Percentiles rank a stretch among this genome's conserved stretches.
Conservation (phyloP, 305 asterid genomes). For the Ruellia speciosa region DNA sequence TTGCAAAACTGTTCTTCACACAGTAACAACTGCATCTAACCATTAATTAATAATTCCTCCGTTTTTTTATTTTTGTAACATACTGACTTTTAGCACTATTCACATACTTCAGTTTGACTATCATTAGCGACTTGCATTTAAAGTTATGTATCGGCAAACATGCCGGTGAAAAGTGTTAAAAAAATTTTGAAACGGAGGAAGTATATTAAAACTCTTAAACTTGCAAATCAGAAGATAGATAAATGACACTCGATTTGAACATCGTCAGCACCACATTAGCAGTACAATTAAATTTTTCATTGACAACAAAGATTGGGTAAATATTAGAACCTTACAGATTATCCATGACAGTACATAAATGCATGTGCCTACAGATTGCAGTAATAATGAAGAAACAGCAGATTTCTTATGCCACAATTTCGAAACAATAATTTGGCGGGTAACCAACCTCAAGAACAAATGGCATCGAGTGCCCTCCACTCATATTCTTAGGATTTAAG, state of each 20-base stretch:
- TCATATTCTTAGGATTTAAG: conserved; percentile 60
- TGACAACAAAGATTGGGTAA: neutral
- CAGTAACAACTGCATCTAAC: neutral
- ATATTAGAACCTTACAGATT: neutral
- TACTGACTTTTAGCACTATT: too few relatives aligned
- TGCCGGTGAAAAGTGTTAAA: too few relatives aligned
- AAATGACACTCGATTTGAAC: too few relatives aligned
- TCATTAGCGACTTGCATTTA: too few relatives aligned
- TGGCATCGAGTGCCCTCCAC: conserved; percentile 88
- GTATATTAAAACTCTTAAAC: too few relatives aligned
- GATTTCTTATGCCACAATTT: neutral
- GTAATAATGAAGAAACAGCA: neutral
- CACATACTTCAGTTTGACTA: too few relatives aligned
- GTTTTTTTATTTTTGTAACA: too few relatives aligned
- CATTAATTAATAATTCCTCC: neutral
- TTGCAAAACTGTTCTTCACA: neutral
- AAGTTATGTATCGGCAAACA: too few relatives aligned
- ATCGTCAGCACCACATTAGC: too few relatives aligned
- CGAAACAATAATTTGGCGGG: conserved; percentile 17
- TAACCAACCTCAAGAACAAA: conserved; percentile 82
- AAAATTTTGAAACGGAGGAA: too few relatives aligned
- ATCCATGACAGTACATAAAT: neutral
- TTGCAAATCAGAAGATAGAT: neutral
- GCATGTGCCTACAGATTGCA: conserved; percentile 3
- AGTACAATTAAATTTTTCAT: neutral